Base-by-base conservation (phyloP, 2,329 filamentous ascomycete genomes). In the Aspergillus texensis region DNA sequence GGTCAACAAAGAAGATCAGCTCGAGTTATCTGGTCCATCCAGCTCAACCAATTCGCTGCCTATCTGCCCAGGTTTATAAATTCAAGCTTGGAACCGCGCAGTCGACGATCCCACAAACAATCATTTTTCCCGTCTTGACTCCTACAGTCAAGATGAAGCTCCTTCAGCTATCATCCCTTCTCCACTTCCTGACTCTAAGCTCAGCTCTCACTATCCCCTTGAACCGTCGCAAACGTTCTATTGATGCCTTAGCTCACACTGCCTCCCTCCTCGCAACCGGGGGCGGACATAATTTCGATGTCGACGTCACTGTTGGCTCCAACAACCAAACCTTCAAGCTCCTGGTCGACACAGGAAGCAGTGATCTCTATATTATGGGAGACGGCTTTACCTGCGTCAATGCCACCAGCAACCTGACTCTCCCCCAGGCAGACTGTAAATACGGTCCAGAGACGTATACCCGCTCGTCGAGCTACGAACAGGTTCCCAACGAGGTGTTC, bases 271-370 rank as follows among this genome's bases (percentile, higher is more conserved):
- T 64, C 10, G 55, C 66, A 24, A 65, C 69, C 1, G 28, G 61
- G n/a, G 67, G 57, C 52, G 67, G 70, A 21, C 67, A 63, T n/a
- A 53, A 67, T 12, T 71, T 72, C 26, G 68, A 70, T 30, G 63
- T 62, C 9, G 58, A 66, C 11, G 62, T 72, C 10, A 59, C 43
- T 0, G 60, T 80, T 46, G 77, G 75, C 6, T 63, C 26, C 26
- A 24, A 52, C 28, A 32, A 62, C 2, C 66, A 78, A 50, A 71
- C 60, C 3, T 74, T 82, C 56, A 61, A 76, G 0, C 68, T 78
- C 0, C 75, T 82, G 19, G 70, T 84, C 60, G 82, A 84, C 64
- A 83, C 81, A 5, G 83, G 82, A 19, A 81, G 79, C 57, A 79
- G 77, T 57, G 83, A 84, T 63, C 82, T 81, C 0, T 84, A 82